Evolutionary conservation across 106 monocot species (phyloP).

Genomic region (Dendrobium huoshanense): DNA sequence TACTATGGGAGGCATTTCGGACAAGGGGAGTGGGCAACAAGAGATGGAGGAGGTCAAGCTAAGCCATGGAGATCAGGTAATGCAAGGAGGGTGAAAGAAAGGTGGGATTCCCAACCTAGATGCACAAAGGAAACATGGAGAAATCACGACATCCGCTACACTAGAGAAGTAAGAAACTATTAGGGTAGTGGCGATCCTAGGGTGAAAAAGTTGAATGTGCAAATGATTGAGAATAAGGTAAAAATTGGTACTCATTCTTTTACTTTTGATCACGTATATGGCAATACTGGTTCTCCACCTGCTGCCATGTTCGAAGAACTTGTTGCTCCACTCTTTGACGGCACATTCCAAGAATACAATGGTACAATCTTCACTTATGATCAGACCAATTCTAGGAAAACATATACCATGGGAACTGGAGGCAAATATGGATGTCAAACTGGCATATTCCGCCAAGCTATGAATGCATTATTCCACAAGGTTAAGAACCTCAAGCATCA

Average conservation of each 20-base stretch:
- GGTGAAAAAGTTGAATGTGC: too few relatives aligned
- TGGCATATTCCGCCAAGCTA: constrained; percentile 79
- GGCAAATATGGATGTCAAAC: constrained; percentile 53
- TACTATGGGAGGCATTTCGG: too few relatives aligned
- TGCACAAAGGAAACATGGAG: too few relatives aligned
- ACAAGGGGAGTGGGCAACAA: too few relatives aligned
- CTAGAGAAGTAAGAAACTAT: too few relatives aligned
- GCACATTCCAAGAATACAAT: constrained; percentile 97
- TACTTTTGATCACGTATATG: constrained; percentile 96
- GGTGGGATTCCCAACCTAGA: too few relatives aligned
- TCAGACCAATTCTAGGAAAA: constrained; percentile 99
- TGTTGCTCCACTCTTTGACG: constrained; percentile 87
- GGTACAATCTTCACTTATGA: constrained; percentile 98
- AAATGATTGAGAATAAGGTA: constrained; percentile 25
- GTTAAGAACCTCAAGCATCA: constrained; percentile 67
- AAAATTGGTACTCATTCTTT: constrained; percentile 96
- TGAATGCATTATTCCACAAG: constrained; percentile 77
- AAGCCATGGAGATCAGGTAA: too few relatives aligned
- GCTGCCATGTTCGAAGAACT: constrained; percentile 91
- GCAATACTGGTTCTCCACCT: constrained; percentile 70
- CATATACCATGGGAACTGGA: constrained; percentile 97
- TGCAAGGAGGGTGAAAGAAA: too few relatives aligned
- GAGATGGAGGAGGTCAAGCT: too few relatives aligned
- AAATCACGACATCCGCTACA: too few relatives aligned
- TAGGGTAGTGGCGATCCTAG: too few relatives aligned